Evolutionary conservation across 371 early-diverging fungal species (phyloP), one percentile per base, ranked within the genome.

Genomic region (Chytridium lagenaria): DNA sequence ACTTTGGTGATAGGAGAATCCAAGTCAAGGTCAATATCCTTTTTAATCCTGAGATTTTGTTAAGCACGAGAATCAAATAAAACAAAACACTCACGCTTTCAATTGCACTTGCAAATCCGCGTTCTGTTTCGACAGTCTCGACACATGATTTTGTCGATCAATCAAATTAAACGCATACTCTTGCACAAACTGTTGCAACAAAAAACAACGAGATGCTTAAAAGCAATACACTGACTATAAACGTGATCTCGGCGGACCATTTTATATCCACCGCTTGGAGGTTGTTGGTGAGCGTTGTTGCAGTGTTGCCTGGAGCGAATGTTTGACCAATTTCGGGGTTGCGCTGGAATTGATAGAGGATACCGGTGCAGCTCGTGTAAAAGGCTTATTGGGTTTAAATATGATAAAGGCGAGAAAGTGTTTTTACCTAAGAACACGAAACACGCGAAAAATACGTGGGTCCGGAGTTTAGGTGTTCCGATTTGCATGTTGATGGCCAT

Each of bases 1-100:
- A 85, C 86, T 63, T 86, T 86, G 26, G 82, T 82, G 67, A 86
- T 80, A n/a, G 86, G 86, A 40, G 84, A 81, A 66, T 85, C 85
- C 39, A 85, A 72, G 59, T 85, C 86, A 68, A 85, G 55, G 16
- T 81, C 64, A 37, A 70, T 71, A 15, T 84, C 82, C 37, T 68
- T 72, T 40, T 74, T 75, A 34, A 80, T 68, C 3, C 78, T 80
- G 16, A 12, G 16, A 39, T 34, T 50, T 7, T n/a, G 7, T 59
- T 22, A 68, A 1, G 22, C n/a, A 37, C 3, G 33, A 33, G 19
- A 76, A 5, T 44, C 23, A 64, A 16, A 67, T n/a, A 26, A 36
- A 70, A 28, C 7, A 55, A 7, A n/a, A 2, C 30, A 40, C 77
- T 68, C 50, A 75, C 73, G 74, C 52, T 49, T 74, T 71, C 37